Base-by-base conservation (phyloP, 176 grass and related monocot species). In the Ananas comosus region DNA sequence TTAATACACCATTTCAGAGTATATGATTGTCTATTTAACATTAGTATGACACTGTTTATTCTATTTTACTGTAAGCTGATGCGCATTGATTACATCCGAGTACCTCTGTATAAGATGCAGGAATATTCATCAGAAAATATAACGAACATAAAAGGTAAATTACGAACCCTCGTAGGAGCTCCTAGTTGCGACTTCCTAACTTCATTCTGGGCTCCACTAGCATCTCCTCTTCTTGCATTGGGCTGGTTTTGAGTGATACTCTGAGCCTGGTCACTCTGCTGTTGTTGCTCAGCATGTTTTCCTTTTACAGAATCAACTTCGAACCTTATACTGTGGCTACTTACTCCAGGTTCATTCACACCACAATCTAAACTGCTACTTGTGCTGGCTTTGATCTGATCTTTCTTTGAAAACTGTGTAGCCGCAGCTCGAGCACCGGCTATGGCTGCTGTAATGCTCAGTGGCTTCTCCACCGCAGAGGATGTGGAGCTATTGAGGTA, bases 391-490 rank as follows among this genome's bases (percentile, higher is more conserved):
- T 27, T 64, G 66, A 3, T 73, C n/a, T 72, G 49, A 52, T 48
- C 74, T 57, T 79, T 89, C 28, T 70, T 86, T 56, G 88, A 91
- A 77, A 86, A 96, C 42, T 91, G 88, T 59, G 70, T 76, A 50
- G 88, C 80, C 23, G 88, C 88, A 70, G 85, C 79, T 86, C 42
- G 67, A 69, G 92, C 92, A 12, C 81, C 83, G 0, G 88, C 88
- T 76, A 85, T 89, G 3, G 92, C 92, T 57, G 83, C 80, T 57
- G 64, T 78, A 50, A 96, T 67, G 73, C 81, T 86, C 56, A 59
- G 61, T 51, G 83, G 67, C 53, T 79, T 88, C 17, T 79, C 75
- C 25, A 80, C 19, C 0, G 17, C 16, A 56, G 52, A 29, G 28
- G 71, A 49, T 69, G 77, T 78, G 2, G 83, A 73, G 27, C 57